Evolutionary conservation across 306 rosid genomes (phyloP), one percentile per base, ranked within the genome.

Genomic region (Trichosanthes truncata): DNA sequence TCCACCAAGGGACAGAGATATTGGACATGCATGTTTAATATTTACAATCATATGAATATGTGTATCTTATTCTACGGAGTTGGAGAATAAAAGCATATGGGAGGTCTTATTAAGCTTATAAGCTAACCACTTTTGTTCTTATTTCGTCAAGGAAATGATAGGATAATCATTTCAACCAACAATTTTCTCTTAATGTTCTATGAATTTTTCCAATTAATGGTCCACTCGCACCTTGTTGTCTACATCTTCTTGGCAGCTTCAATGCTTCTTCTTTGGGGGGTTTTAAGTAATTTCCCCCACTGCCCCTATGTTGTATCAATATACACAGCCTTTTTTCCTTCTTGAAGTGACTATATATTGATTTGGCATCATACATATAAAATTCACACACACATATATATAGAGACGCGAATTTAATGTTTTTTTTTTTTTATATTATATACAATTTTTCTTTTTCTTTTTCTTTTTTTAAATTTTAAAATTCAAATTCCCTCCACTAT

Each of bases 171-270:
- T 63, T 63, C 43, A 63, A 38, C 21, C 71, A 31, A 20, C 21
- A 31, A 31, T 63, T 57, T 57, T 65, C 46, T 65, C 43, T 35
- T 43, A 40, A 68, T 68, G 31, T 68, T 68, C 76, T 71, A 45
- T 41, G 55, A 71, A 71, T 41, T 41, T 48, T 71, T 71, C 35
- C 29, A 43, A 43, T 71, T 71, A 71, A 43, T 43, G 76, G 76
- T 71, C 56, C 76, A 71, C 55, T 45, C 76, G 18, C 75, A 33
- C 76, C 76, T 71, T 71, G 11, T 71, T 71, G 76, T 71, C 76
- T 71, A 71, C 76, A 71, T 71, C 76, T 71, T 71, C 10, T 71
- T 71, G 76, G 76, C 56, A 45, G 76, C 76, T 71, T 71, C 76
- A 13, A 71, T 71, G 38, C 55, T 43, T 43, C 5, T 45, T 14